Conservation (phyloP, 441 rosid species). For the Jatropha multifida region DNA sequence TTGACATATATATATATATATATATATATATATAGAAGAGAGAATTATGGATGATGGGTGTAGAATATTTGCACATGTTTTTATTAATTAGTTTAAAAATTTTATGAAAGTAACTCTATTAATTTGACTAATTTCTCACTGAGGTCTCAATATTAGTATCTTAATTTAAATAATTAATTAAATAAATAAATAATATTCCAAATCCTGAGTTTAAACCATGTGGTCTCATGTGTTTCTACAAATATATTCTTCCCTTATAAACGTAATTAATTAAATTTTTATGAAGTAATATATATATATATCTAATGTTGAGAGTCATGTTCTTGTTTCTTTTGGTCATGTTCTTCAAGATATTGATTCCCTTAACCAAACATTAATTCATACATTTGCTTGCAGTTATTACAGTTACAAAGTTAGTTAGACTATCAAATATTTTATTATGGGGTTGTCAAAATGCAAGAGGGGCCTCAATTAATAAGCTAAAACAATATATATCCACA, state of each 20-base stretch:
- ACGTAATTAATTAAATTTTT: too few relatives aligned
- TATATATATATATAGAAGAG: background rate
- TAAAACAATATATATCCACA: too few relatives aligned
- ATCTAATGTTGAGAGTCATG: slow-evolving; percentile 26
- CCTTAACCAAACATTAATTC: background rate
- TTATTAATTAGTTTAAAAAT: background rate
- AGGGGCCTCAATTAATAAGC: too few relatives aligned
- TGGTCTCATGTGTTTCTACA: slow-evolving; percentile 47
- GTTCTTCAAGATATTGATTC: slow-evolving; percentile 37
- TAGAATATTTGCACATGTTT: slow-evolving; percentile 24
- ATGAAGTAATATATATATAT: slow-evolving; percentile 12
- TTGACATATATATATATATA: background rate
- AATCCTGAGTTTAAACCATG: slow-evolving; percentile 26
- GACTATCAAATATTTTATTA: background rate
- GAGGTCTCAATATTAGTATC: background rate
- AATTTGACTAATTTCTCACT: slow-evolving; percentile 20
- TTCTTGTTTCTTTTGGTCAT: slow-evolving; percentile 32
- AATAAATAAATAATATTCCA: background rate
- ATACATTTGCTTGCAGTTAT: slow-evolving; percentile 22
- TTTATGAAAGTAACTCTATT: background rate
- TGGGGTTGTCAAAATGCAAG: too few relatives aligned
- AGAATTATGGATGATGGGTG: slow-evolving; percentile 1
- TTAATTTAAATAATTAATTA: background rate
- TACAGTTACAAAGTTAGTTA: slow-evolving; percentile 36
- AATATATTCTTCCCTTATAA: background rate